Evolutionary conservation across 208 protist genomes (phyloP).

Genomic region (Trypanosoma rangeli): DNA sequence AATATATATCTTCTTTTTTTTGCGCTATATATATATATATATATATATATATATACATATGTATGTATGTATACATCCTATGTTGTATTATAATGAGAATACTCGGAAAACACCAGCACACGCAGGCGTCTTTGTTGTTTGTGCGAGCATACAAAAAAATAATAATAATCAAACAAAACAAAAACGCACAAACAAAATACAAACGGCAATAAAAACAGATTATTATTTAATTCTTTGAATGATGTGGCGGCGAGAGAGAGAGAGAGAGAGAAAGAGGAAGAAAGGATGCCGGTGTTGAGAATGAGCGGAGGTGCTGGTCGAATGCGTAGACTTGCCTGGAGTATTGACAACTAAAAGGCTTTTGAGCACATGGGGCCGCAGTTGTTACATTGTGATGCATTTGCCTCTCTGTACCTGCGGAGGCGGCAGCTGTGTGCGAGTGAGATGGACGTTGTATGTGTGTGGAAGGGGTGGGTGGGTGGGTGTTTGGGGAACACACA

Average conservation of each 20-base stretch:
- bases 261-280: not conserved
- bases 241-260: not conserved
- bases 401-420: not conserved
- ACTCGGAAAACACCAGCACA: slow-evolving; percentile 15
- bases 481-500: too few relatives aligned
- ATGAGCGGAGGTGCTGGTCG: not conserved
- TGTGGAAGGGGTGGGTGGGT: too few relatives aligned
- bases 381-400: not conserved
- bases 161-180: not conserved
- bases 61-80: slow-evolving; percentile 3
- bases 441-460: too few relatives aligned
- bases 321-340: not conserved
- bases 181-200: not conserved
- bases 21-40: slow-evolving; percentile 7
- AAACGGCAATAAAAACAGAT: not conserved
- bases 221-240: not conserved
- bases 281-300: not conserved
- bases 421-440: too few relatives aligned
- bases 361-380: not conserved
- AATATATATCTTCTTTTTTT: not conserved
- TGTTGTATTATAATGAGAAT: slow-evolving; percentile 8
- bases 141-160: not conserved
- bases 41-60: slow-evolving; percentile 17
- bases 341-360: not conserved
- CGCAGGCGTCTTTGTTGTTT: not conserved